A percentile compares a stretch with the other conserved stretches of the same genome.
phyloP scores from a whole-genome alignment of 2,329 filamentous ascomycete genomes.

The Mariannaea elegans region DNA sequence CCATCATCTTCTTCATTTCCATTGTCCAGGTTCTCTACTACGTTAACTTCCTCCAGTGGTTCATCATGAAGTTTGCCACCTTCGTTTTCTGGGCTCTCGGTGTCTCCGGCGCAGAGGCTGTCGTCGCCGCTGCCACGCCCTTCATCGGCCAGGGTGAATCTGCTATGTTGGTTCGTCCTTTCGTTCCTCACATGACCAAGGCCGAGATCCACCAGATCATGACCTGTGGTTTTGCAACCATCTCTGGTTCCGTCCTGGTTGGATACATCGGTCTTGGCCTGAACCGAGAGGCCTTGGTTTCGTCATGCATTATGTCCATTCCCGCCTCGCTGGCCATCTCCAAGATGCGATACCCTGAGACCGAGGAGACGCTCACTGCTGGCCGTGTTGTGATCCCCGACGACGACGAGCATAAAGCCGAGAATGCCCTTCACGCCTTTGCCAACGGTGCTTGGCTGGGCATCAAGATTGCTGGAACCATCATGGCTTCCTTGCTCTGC shows the following conservation, averaged over 20 bases:
- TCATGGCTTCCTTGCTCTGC: conserved; percentile 80
- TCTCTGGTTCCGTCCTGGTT: conserved; percentile 86
- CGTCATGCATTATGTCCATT: conserved; percentile 95
- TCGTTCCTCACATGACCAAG: conserved; percentile 83
- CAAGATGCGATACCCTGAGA: conserved; percentile 90
- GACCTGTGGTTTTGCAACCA: conserved; percentile 92
- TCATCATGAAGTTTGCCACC: conserved; percentile 83
- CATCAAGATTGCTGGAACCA: conserved; percentile 87
- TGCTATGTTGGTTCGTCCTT: conserved; percentile 89
- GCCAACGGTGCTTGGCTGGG: conserved; percentile 86
- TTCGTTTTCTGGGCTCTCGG: conserved; percentile 93
- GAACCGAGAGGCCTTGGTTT: conserved; percentile 85
- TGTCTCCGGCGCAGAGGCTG: conserved; percentile 91
- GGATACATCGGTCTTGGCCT: conserved; percentile 87
- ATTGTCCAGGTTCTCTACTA: conserved; percentile 90
- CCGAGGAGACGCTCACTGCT: conserved; percentile 84
- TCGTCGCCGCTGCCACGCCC: conserved; percentile 90
- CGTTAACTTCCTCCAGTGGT: conserved; percentile 85
- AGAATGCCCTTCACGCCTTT: conserved; percentile 86
- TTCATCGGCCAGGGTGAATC: conserved; percentile 96
- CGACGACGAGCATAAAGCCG: conserved; percentile 77
- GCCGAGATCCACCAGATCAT: conserved; percentile 93
- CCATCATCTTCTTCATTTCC: conserved; percentile 96
- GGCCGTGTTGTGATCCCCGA: conserved; percentile 84
- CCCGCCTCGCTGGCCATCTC: conserved; percentile 89